Base-by-base conservation (phyloP, 1,284 basidiomycete genomes). In the Pulveroboletus sp. region DNA sequence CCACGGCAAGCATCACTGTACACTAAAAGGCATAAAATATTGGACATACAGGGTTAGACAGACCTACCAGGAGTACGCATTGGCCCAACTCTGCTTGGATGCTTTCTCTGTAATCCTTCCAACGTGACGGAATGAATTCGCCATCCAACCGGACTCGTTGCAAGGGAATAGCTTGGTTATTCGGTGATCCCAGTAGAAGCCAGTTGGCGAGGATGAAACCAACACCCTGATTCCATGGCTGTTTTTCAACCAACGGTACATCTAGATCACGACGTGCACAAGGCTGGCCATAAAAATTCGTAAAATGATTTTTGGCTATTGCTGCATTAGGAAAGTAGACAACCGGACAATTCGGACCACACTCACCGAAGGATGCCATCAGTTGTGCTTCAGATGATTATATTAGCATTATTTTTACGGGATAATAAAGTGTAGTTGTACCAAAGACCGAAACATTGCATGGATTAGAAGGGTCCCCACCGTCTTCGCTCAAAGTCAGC, bases 31-130 rank as follows among this genome's bases (percentile, higher is more conserved):
- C 17, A 15, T 67, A n/a, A 57, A 52, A 37, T 9, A 21, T n/a
- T 16, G 0, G 4, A 12, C 9, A 37, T 2, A 16, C 1, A 17
- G 37, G 43, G 13, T 1, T 6, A 35, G 7, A 2, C 2, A 8
- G 11, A 69, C 80, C 35, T 53, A 83, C 82, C 56, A 76, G 77
- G 16, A 84, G 71, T 24, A 78, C 73, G 55, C 77, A 77, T 41
- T 81, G 76, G 48, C 73, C 70, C 78, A 83, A 81, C 58, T 86
- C 81, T 1, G 65, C 62, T 13, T 72, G 75, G 33, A 83, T 63
- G 48, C 75, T 77, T 6, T 66, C 59, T 15, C 82, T 74, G 44
- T 76, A 78, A 5, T 67, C 58, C 16, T 67, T 62, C 67, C 67
- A 69, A 3, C 58, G 61, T 4, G 65, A 65, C 15, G 57, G 56